A percentile compares a stretch with the other conserved stretches of the same genome.
phyloP scores from a whole-genome alignment of 78 protist genomes.

The Planoprotostelium fungivorum region DNA sequence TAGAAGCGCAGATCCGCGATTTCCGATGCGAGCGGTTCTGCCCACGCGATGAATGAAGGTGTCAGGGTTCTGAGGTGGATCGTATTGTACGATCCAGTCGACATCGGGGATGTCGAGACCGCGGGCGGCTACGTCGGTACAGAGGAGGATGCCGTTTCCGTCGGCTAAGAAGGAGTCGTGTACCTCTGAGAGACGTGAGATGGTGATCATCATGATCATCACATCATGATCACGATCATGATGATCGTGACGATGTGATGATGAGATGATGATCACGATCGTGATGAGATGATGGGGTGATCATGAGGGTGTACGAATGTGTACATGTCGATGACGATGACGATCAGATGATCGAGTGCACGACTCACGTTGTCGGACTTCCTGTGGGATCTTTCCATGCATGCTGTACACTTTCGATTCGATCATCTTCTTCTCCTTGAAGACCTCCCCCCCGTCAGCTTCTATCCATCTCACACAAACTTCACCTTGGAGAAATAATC shows the following conservation, averaged over 20 bases:
- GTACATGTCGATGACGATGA: too few species aligned
- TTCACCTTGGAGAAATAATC: slow-evolving; percentile 66
- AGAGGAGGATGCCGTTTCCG: slow-evolving; percentile 40
- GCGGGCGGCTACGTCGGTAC: slow-evolving; percentile 84
- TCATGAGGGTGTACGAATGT: too few species aligned
- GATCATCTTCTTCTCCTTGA: background rate
- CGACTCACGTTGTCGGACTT: background rate
- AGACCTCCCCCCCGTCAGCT: too few species aligned
- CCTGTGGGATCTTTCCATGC: background rate
- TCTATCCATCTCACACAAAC: too few species aligned
- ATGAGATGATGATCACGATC: background rate
- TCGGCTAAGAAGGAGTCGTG: slow-evolving; percentile 14
- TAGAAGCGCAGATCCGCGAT: slow-evolving; percentile 61
- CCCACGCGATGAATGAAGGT: slow-evolving; percentile 87
- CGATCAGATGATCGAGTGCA: background rate
- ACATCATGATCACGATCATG: too few species aligned
- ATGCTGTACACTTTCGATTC: background rate
- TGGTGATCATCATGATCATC: too few species aligned
- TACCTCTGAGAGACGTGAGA: background rate
- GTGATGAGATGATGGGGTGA: background rate
- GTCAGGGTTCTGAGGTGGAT: slow-evolving; percentile 77
- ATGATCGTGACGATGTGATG: background rate
- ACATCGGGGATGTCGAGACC: slow-evolving; percentile 90
- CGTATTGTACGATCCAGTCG: slow-evolving; percentile 83
- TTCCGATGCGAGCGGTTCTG: slow-evolving; percentile 88